Evolutionary conservation across 2,329 filamentous ascomycete species (phyloP).

Genomic region (Plectosphaerella plurivora): DNA sequence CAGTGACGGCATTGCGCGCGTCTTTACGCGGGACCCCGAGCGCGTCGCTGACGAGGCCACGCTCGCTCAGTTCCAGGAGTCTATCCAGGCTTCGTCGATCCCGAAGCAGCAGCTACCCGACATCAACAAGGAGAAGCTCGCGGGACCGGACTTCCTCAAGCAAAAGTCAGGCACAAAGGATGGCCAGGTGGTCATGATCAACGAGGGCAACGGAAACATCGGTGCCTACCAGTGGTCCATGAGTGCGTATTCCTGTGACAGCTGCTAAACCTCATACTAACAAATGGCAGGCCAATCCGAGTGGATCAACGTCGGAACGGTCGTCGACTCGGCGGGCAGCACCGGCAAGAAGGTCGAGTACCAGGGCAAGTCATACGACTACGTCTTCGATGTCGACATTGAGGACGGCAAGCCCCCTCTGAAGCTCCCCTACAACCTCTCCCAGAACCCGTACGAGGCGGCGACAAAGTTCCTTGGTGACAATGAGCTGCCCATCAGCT

Average conservation of each 20-base stretch:
- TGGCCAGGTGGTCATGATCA: conserved; percentile 90
- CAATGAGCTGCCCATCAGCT: conserved; percentile 82
- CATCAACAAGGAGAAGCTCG: conserved; percentile 88
- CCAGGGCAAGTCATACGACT: conserved; percentile 87
- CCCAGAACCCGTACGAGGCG: conserved; percentile 87
- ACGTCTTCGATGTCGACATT: conserved; percentile 94
- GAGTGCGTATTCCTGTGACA: conserved; percentile 19
- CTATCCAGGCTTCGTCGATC: conserved; percentile 78
- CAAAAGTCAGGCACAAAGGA: conserved; percentile 88
- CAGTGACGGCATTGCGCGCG: conserved; percentile 78
- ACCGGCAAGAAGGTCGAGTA: conserved; percentile 73
- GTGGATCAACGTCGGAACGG: conserved; percentile 89
- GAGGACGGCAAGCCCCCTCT: conserved; percentile 89
- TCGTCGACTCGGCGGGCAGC: conserved; percentile 84
- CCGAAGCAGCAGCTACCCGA: conserved; percentile 78
- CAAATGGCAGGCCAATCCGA: conserved; percentile 49
- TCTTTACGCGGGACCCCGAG: conserved; percentile 72
- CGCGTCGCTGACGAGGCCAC: conserved; percentile 66
- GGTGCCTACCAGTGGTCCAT: conserved; percentile 86
- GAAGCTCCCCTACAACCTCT: conserved; percentile 90
- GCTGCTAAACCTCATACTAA: conserved; percentile 1
- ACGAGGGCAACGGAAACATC: conserved; percentile 73
- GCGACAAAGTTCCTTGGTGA: conserved; percentile 87
- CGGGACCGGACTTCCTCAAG: conserved; percentile 80
- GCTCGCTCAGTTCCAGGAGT: conserved; percentile 72